A percentile compares a stretch with the other conserved stretches of the same genome.
These are phyloP conservation scores for Saccharomycopsis sp. DNA, from an alignment of 805 yeast species.

Conservation along the genomic window DNA sequence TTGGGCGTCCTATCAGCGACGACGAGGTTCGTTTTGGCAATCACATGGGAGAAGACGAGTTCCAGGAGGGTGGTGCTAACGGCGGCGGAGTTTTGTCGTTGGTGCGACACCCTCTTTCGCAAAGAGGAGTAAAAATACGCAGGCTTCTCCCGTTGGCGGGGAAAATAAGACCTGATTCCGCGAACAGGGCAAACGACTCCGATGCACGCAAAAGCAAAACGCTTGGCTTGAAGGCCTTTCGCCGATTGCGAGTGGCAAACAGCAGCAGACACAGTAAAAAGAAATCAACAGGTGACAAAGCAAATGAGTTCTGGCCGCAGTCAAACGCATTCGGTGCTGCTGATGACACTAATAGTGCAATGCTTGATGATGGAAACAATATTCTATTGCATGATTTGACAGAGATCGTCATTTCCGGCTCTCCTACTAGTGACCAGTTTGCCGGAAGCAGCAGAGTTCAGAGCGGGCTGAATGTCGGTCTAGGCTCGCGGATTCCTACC, in stretches of 20 bases:
- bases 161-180: background rate
- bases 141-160: background rate
- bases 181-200: too few relatives aligned
- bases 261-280: too few relatives aligned
- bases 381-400: constrained; percentile 17
- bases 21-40: background rate
- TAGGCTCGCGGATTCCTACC: background rate
- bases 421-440: constrained; percentile 1
- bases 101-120: background rate
- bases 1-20: constrained; percentile 11
- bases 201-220: too few relatives aligned
- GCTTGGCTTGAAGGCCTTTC: too few relatives aligned
- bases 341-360: background rate
- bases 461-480: background rate
- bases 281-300: background rate
- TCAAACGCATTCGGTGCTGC: background rate
- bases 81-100: background rate
- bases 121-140: background rate
- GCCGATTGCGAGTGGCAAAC: too few relatives aligned
- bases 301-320: background rate
- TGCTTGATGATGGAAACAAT: background rate
- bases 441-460: background rate
- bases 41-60: background rate
- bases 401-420: constrained; percentile 8
- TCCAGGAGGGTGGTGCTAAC: background rate